Base-by-base conservation (phyloP, 208 protist genomes). In the Trypanosoma platydactyli region DNA sequence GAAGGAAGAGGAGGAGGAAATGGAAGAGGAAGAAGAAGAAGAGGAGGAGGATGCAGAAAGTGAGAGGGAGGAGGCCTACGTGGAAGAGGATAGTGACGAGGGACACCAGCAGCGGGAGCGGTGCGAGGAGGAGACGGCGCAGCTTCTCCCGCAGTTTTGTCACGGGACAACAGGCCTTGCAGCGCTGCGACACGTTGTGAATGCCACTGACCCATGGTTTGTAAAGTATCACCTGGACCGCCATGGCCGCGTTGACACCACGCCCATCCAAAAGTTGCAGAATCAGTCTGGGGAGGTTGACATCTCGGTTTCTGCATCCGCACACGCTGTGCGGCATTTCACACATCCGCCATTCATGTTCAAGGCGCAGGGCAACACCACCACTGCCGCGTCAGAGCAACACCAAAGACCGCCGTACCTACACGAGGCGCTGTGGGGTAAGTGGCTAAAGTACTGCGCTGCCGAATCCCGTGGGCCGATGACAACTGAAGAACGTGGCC, bases 371-470 rank as follows among this genome's bases (percentile, higher is more conserved):
- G 22, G n/a, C 33, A 41, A 42, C 48, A 11, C 61, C 30, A 5
- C 9, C 22, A 29, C 15, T 22, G 18, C 45, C 11, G 1, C 50
- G 30, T 16, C 67, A 20, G 20, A 44, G 38, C 20, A 53, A 11
- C 55, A 48, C 24, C 25, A 49, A 7, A 49, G 54, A 38, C 88
- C 88, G 1, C 24, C 76, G 24, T 91, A 86, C 69, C 49, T 94
- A 48, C 88, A 94, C 65, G 66, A 74, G 18, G 62, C 73, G 27
- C 60, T 94, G 66, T 94, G 88, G 88, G 53, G 56, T n/a, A 85
- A 83, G 66, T 94, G 88, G 88, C 35, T 71, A 7, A 69, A 71
- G 27, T 94, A 82, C 63, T 81, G 87, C 27, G 51, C 30, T 6
- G 63, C 41, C 12, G 68, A 58, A 7, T 64, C 58, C 0, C 59